Conservation (phyloP, 2,329 filamentous ascomycete genomes). For the Dactylellina sp. region DNA sequence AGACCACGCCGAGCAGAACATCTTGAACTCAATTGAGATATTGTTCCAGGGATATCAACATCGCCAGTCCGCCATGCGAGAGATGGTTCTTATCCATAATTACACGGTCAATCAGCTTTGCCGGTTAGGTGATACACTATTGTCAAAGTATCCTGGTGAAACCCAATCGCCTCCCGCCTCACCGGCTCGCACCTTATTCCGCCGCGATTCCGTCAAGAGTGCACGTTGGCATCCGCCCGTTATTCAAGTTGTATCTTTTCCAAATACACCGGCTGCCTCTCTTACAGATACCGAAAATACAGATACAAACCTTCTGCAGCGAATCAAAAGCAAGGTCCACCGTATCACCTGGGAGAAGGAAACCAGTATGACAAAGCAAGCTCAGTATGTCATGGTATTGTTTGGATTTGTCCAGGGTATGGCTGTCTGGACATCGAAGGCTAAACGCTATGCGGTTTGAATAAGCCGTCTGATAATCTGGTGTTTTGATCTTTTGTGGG, state of each 20-base stretch:
- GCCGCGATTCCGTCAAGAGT: conserved; percentile 24
- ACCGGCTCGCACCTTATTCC: conserved; percentile 33
- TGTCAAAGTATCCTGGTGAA: conserved; percentile 34
- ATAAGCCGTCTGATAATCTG: too few relatives aligned
- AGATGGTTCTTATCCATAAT: conserved; percentile 55
- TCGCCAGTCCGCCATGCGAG: conserved; percentile 49
- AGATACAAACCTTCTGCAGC: conserved; percentile 23
- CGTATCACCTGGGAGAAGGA: neutral
- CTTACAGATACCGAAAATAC: neutral
- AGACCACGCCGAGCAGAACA: conserved; percentile 57
- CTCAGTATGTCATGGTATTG: conserved; percentile 59
- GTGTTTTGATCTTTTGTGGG: too few relatives aligned
- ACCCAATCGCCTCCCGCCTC: conserved; percentile 4
- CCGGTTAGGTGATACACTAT: conserved; percentile 27
- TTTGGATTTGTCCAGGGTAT: conserved; percentile 60
- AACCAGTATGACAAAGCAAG: conserved; percentile 32
- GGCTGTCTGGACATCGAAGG: conserved; percentile 60
- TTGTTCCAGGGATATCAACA: conserved; percentile 50
- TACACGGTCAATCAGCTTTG: conserved; percentile 49
- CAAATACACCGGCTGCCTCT: neutral
- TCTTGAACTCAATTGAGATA: conserved; percentile 59
- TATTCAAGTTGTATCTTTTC: neutral
- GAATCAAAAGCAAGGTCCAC: conserved; percentile 23
- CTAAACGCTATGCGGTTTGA: conserved; percentile 58
- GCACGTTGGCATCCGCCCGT: conserved; percentile 24